Percentiles rank a stretch among this genome's conserved stretches.
phyloP scores from a whole-genome alignment of 2,329 filamentous ascomycete species.

The Fusarium humuli region DNA sequence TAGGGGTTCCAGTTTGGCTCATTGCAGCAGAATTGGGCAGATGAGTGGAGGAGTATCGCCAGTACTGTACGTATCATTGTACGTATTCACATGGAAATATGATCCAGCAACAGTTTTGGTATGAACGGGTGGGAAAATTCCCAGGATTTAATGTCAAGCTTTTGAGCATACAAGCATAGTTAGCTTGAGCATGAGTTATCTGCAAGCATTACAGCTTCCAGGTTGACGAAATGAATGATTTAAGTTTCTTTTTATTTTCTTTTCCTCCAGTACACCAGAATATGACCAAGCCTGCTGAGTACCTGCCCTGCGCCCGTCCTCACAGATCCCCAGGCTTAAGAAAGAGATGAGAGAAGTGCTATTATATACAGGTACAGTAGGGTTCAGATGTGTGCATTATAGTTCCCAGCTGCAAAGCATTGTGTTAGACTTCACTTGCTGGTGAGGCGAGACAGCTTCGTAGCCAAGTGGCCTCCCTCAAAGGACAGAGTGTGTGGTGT shows the following conservation, averaged over 20 bases:
- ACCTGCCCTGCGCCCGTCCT: slow-evolving; percentile 35
- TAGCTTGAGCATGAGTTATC: not conserved
- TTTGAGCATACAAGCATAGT: not conserved
- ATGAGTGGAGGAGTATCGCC: slow-evolving; percentile 4
- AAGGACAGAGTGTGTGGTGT: slow-evolving; percentile 26
- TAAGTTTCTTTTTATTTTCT: slow-evolving; percentile 16
- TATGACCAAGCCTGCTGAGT: slow-evolving; percentile 35
- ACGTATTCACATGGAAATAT: slow-evolving; percentile 27
- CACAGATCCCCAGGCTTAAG: slow-evolving; percentile 24
- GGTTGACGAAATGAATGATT: slow-evolving; percentile 26
- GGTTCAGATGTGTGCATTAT: slow-evolving; percentile 47
- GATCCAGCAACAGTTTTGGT: slow-evolving; percentile 18
- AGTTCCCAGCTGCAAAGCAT: slow-evolving; percentile 46
- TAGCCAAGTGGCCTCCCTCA: slow-evolving; percentile 33
- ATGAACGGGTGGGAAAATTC: slow-evolving; percentile 16
- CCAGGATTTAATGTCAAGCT: slow-evolving; percentile 31
- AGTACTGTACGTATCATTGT: slow-evolving; percentile 31
- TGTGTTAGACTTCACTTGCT: slow-evolving; percentile 44
- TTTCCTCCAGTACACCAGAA: slow-evolving; percentile 21
- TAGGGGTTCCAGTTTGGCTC: slow-evolving; percentile 35
- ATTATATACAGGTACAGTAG: slow-evolving; percentile 49
- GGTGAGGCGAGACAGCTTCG: slow-evolving; percentile 36
- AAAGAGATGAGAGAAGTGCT: slow-evolving; percentile 44
- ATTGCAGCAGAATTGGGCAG: slow-evolving; percentile 14
- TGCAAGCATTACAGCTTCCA: not conserved